phyloP scores from a whole-genome alignment of 108 stramenopile genomes.

The Tribonema minus region DNA sequence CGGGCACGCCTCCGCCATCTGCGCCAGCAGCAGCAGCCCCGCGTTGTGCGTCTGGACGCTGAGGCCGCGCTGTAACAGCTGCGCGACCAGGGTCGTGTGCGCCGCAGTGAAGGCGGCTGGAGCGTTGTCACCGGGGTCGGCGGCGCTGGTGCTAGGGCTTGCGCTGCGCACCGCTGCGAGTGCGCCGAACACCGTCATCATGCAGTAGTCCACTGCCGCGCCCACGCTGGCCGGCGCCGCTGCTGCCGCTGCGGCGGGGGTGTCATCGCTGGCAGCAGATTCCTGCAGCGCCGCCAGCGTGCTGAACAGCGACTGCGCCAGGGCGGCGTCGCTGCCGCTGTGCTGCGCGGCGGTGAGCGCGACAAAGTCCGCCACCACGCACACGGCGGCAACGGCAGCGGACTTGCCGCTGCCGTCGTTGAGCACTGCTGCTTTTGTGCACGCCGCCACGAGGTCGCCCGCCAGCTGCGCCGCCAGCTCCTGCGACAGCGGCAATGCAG shows the following conservation, averaged over 20 bases:
- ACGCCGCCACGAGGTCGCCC: too few relatives aligned
- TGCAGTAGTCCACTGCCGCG: neutral
- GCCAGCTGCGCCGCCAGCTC: too few relatives aligned
- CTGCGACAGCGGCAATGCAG: too few relatives aligned
- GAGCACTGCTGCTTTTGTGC: too few relatives aligned
- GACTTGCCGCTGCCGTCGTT: neutral
- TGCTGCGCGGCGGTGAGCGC: neutral
- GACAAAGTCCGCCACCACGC: neutral
- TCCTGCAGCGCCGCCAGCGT: neutral
- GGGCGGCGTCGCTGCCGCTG: too few relatives aligned
- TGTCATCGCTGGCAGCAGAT: neutral
- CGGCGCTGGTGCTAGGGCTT: neutral
- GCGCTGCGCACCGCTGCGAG: neutral
- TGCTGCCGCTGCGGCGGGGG: neutral
- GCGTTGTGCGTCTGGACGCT: neutral
- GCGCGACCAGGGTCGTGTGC: neutral
- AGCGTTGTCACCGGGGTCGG: neutral
- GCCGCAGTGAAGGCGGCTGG: neutral
- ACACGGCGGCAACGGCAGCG: neutral
- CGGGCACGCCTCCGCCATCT: neutral
- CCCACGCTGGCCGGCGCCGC: neutral
- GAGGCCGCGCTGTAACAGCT: neutral
- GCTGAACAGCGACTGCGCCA: too few relatives aligned
- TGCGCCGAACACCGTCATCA: neutral
- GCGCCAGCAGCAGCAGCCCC: neutral